Conservation (phyloP, 495 filamentous ascomycete species). For the Hypoxylon cercidicola region DNA sequence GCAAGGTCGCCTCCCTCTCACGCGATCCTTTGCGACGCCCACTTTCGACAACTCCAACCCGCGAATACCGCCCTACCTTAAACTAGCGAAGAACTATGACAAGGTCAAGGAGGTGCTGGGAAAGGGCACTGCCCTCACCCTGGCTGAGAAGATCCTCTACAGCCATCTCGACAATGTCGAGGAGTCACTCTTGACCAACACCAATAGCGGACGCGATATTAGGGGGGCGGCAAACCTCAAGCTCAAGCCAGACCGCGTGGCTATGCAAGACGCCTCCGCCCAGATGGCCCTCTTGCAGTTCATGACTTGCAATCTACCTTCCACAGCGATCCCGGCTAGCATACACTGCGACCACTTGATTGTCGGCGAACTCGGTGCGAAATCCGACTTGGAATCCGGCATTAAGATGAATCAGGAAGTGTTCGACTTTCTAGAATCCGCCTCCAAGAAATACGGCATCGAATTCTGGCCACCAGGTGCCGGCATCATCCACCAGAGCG, state of each 20-base stretch:
- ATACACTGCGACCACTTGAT: conserved; percentile 99
- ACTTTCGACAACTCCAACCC: conserved; percentile 44
- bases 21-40: conserved; percentile 45
- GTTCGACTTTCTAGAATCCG: conserved; percentile 95
- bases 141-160: conserved; percentile 98
- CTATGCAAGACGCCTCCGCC: conserved; percentile 98
- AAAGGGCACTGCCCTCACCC: conserved; percentile 72
- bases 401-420: conserved; percentile 96
- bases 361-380: conserved; percentile 89
- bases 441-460: conserved; percentile 94
- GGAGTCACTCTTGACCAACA: conserved; percentile 83
- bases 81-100: conserved; percentile 57
- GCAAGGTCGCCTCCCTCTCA: conserved; percentile 36
- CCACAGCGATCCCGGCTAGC: conserved; percentile 94
- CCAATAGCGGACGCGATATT: conserved; percentile 80
- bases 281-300: conserved; percentile 99
- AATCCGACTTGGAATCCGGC: conserved; percentile 84
- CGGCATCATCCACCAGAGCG: conserved; percentile 99
- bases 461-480: conserved; percentile 99
- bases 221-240: conserved; percentile 93
- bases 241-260: conserved; percentile 96
- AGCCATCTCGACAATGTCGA: conserved; percentile 89
- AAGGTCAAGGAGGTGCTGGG: conserved; percentile 79
- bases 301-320: conserved; percentile 93
- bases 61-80: conserved; percentile 58